Evolutionary conservation across 495 filamentous ascomycete genomes (phyloP).

Genomic region (Penicillium cinerascens): DNA sequence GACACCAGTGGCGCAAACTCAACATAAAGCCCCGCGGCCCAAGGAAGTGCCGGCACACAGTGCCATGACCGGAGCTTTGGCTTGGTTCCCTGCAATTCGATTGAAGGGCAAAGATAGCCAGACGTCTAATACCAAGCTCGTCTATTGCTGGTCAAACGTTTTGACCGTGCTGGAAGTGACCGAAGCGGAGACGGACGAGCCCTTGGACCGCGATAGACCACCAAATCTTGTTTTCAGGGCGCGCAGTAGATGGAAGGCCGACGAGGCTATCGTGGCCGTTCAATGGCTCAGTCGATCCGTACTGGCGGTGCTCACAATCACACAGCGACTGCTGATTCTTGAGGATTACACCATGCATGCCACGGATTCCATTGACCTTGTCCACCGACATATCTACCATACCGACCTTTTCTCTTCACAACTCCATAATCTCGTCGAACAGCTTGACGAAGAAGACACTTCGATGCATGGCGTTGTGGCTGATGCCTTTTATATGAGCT

Average conservation of each 20-base stretch:
- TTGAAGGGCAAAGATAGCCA: slow-evolving; percentile 67
- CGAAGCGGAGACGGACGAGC: slow-evolving; percentile 60
- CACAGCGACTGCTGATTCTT: slow-evolving; percentile 85
- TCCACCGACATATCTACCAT: slow-evolving; percentile 90
- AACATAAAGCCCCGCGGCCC: slow-evolving; percentile 85
- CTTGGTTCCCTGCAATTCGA: slow-evolving; percentile 96
- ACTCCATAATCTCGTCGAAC: slow-evolving; percentile 77
- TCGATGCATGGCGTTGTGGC: slow-evolving; percentile 95
- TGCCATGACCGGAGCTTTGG: slow-evolving; percentile 86
- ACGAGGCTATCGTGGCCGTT: slow-evolving; percentile 93
- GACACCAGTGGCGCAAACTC: slow-evolving; percentile 90
- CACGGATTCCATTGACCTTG: slow-evolving; percentile 90
- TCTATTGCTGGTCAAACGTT: slow-evolving; percentile 97
- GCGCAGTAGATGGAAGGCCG: slow-evolving; percentile 85
- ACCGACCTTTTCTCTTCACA: slow-evolving; percentile 82
- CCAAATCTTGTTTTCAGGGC: slow-evolving; percentile 74
- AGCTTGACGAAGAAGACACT: slow-evolving; percentile 79
- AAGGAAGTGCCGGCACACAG: slow-evolving; percentile 88
- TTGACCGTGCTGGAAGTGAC: slow-evolving; percentile 87
- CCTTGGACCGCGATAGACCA: slow-evolving; percentile 61
- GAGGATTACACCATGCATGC: slow-evolving; percentile 85
- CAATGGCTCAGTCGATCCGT: slow-evolving; percentile 97
- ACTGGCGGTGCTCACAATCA: slow-evolving; percentile 84
- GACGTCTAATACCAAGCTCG: slow-evolving; percentile 65
- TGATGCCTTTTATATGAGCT: slow-evolving; percentile 97